These are phyloP conservation scores for Aurinia saxatilis DNA, from an alignment of 345 rosid genomes.

Conservation along the genomic window DNA sequence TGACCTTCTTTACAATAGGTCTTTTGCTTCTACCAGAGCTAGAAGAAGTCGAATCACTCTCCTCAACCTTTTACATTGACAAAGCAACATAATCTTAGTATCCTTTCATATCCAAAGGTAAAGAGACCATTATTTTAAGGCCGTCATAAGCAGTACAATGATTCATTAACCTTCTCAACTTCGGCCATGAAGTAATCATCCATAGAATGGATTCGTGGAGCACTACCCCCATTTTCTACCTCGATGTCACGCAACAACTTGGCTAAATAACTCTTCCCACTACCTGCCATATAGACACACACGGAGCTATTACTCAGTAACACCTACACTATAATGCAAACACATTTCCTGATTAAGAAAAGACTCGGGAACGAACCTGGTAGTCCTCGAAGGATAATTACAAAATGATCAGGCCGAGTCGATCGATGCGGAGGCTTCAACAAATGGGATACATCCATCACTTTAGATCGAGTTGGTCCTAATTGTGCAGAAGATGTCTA, in stretches of 20 bases:
- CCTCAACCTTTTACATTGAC: constrained; percentile 52
- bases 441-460: constrained; percentile 60
- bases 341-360: background rate
- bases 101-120: background rate
- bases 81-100: constrained; percentile 10
- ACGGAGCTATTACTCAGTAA: background rate
- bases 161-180: constrained; percentile 69
- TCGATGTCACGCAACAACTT: constrained; percentile 85
- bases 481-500: constrained; percentile 31
- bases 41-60: constrained; percentile 54
- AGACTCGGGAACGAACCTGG: constrained; percentile 44
- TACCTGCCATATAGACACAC: constrained; percentile 39
- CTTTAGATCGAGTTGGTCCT: constrained; percentile 36
- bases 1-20: constrained; percentile 52
- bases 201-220: constrained; percentile 95
- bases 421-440: constrained; percentile 63
- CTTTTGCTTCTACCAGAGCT: constrained; percentile 62
- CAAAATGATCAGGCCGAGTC: constrained; percentile 78
- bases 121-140: background rate
- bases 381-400: constrained; percentile 82
- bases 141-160: background rate
- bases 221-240: constrained; percentile 79
- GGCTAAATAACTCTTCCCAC: constrained; percentile 95
- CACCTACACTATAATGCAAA: background rate
- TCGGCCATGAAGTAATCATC: constrained; percentile 99